These are phyloP conservation scores for Lactifluus piperatus DNA, from an alignment of 768 basidiomycete species.

Conservation along the genomic window DNA sequence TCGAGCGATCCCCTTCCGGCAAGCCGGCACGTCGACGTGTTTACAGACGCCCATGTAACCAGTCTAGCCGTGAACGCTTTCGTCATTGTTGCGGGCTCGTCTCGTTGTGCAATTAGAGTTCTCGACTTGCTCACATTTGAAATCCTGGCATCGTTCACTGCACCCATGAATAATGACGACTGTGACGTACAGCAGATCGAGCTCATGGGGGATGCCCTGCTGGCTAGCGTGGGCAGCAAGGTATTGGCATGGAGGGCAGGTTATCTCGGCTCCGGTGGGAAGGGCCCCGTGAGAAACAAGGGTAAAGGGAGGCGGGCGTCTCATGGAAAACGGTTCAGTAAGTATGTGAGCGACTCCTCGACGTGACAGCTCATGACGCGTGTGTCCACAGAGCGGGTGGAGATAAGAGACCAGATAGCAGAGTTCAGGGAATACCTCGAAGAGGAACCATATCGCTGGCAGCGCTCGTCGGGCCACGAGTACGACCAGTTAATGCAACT, in stretches of 20 bases:
- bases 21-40: slow-evolving; percentile 48
- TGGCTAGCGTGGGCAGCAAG: slow-evolving; percentile 51
- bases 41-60: slow-evolving; percentile 55
- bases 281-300: slow-evolving; percentile 23
- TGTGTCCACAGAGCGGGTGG: slow-evolving; percentile 43
- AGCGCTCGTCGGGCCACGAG: slow-evolving; percentile 38
- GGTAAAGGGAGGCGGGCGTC: slow-evolving; percentile 18
- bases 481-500: slow-evolving; percentile 50
- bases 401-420: slow-evolving; percentile 51
- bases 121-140: slow-evolving; percentile 62
- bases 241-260: slow-evolving; percentile 66
- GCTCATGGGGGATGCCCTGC: slow-evolving; percentile 44
- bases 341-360: slow-evolving; percentile 14
- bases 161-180: slow-evolving; percentile 32
- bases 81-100: slow-evolving; percentile 60
- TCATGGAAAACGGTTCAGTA: slow-evolving; percentile 32
- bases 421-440: slow-evolving; percentile 49
- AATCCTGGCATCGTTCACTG: slow-evolving; percentile 45
- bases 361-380: neutral
- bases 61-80: slow-evolving; percentile 51
- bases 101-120: slow-evolving; percentile 46
- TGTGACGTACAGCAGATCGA: slow-evolving; percentile 47
- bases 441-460: slow-evolving; percentile 36
- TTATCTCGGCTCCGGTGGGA: slow-evolving; percentile 30
- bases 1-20: slow-evolving; percentile 26